Evolutionary conservation across 306 rosid species (phyloP).

Genomic region (Elaeagnus macrophylla): DNA sequence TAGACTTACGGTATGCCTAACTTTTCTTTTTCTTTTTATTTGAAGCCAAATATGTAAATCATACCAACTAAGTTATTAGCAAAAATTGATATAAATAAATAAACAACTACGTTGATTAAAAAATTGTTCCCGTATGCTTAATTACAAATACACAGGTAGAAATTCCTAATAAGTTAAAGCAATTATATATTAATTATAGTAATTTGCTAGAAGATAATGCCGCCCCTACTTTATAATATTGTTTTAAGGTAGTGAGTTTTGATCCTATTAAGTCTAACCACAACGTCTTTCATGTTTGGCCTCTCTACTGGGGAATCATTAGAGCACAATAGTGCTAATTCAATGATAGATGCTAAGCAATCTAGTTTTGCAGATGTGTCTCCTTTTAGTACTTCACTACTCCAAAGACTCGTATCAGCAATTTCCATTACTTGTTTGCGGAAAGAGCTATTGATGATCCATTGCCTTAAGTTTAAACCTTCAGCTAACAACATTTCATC

Average conservation of each 20-base stretch:
- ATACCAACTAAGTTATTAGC: too few species aligned
- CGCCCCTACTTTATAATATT: too few species aligned
- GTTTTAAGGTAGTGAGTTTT: not conserved
- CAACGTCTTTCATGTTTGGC: not conserved
- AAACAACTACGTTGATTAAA: too few species aligned
- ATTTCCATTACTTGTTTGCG: not conserved
- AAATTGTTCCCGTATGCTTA: too few species aligned
- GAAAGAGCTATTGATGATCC: not conserved
- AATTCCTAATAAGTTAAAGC: too few species aligned
- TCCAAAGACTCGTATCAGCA: conserved; percentile 1
- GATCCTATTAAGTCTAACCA: not conserved
- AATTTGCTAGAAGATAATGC: too few species aligned
- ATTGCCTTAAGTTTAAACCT: conserved; percentile 1
- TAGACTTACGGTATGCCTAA: too few species aligned
- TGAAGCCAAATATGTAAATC: too few species aligned
- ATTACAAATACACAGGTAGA: too few species aligned
- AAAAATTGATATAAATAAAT: too few species aligned
- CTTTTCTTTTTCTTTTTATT: too few species aligned
- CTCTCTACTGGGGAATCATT: not conserved
- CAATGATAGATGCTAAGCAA: not conserved
- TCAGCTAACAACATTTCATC: not conserved
- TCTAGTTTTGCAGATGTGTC: not conserved
- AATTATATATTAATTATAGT: too few species aligned
- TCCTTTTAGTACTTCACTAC: not conserved
- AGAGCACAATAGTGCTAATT: not conserved